Evolutionary conservation across 2,329 filamentous ascomycete genomes (phyloP).

Genomic region (Diaporthe longicolla): DNA sequence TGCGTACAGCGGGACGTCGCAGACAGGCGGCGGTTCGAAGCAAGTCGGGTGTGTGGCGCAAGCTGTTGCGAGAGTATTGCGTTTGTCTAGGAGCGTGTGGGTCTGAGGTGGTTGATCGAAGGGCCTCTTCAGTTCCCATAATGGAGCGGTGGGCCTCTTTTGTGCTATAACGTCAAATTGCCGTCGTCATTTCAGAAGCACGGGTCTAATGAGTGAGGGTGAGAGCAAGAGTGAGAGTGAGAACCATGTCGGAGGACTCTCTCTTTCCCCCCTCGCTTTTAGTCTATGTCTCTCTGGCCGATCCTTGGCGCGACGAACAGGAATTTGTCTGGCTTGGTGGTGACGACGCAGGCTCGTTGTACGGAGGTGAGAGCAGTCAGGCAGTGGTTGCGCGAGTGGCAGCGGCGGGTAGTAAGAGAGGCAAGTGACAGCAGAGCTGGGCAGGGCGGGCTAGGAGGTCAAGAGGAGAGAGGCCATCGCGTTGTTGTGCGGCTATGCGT

Average conservation of each 20-base stretch:
- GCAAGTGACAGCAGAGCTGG: neutral
- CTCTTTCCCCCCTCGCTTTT: neutral
- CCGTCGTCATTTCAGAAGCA: conserved; percentile 23
- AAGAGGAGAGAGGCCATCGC: conserved; percentile 29
- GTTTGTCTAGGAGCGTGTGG: neutral
- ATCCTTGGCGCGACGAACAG: neutral
- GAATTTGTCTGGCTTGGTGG: neutral
- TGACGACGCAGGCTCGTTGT: neutral
- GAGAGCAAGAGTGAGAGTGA: conserved; percentile 7
- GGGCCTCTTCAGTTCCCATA: conserved; percentile 35
- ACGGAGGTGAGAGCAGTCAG: neutral
- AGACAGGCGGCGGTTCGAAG: neutral
- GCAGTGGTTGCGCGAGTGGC: neutral
- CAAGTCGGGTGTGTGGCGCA: neutral
- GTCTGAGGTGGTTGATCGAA: neutral
- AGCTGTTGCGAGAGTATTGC: neutral
- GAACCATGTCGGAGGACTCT: conserved; percentile 10
- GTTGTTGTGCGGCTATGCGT: conserved; percentile 14
- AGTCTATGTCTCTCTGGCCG: neutral
- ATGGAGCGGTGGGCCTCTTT: conserved; percentile 24
- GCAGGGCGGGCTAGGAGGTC: neutral
- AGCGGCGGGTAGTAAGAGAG: neutral
- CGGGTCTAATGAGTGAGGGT: neutral
- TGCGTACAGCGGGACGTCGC: neutral
- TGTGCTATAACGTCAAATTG: conserved; percentile 18